These are phyloP conservation scores for Fusarium algeriense DNA, from an alignment of 2,329 filamentous ascomycete species.

Conservation along the genomic window DNA sequence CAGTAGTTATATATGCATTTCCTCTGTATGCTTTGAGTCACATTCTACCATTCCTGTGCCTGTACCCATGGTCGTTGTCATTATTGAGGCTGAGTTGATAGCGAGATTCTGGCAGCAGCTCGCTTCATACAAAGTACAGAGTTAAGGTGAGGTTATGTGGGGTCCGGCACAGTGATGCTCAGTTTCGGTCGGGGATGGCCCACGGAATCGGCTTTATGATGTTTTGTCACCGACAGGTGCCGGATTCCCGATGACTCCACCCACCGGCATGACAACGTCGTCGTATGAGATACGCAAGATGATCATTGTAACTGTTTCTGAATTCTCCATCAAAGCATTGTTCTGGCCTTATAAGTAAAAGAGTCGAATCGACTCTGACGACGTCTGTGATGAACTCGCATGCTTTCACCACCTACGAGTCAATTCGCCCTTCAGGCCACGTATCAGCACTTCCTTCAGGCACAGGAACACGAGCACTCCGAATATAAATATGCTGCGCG, in stretches of 20 bases:
- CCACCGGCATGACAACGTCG: not conserved
- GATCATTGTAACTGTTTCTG: not conserved
- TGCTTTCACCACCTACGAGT: not conserved
- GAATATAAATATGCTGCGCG: conserved; percentile 60
- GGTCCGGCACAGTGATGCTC: conserved; percentile 10
- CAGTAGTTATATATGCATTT: conserved; percentile 3
- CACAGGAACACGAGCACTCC: conserved; percentile 59
- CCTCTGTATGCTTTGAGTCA: not conserved
- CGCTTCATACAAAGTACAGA: not conserved
- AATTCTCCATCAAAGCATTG: not conserved
- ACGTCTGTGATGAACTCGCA: not conserved
- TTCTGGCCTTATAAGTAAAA: not conserved
- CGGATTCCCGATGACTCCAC: conserved; percentile 27
- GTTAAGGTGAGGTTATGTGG: not conserved
- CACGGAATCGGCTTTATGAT: conserved; percentile 36
- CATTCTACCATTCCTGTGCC: not conserved
- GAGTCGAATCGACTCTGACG: not conserved
- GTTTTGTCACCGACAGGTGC: conserved; percentile 14
- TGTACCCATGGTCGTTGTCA: not conserved
- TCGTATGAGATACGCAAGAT: not conserved
- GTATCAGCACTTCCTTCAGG: conserved; percentile 52
- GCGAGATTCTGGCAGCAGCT: not conserved
- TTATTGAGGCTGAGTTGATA: not conserved
- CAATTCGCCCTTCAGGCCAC: conserved; percentile 21
- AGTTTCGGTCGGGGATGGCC: conserved; percentile 29